Percentiles rank a stretch among this genome's conserved stretches.
Conservation (phyloP, 768 basidiomycete species). For the Tephrocybe sp. region DNA sequence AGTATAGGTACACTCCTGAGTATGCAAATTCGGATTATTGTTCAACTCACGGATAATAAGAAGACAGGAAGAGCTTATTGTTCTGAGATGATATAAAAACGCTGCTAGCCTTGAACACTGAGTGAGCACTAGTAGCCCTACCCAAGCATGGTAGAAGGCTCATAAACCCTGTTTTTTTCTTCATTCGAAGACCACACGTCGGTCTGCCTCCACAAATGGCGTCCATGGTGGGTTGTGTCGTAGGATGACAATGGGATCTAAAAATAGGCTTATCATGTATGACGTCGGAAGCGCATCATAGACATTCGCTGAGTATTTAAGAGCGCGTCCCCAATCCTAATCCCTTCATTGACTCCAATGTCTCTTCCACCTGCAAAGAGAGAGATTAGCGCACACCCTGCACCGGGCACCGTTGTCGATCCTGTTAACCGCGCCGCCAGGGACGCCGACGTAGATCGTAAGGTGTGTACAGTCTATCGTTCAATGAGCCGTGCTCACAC, state of each 20-base stretch:
- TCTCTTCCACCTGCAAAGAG: conserved; percentile 61
- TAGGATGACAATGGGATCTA: not conserved
- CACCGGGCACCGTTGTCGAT: conserved; percentile 55
- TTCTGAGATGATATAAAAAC: no score
- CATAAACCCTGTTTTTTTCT: no score
- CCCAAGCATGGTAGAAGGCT: no score
- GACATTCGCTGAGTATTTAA: conserved; percentile 6
- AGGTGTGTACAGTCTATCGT: conserved; percentile 34
- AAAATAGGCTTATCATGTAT: conserved; percentile 1
- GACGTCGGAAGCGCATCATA: conserved; percentile 13
- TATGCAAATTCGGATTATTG: no score
- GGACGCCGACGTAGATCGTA: conserved; percentile 78
- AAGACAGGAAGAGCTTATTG: no score
- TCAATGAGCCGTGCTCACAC: not conserved
- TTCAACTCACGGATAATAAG: no score
- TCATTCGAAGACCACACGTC: no score
- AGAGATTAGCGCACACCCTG: conserved; percentile 60
- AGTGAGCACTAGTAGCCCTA: no score
- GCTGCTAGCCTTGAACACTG: no score
- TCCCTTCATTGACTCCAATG: conserved; percentile 35
- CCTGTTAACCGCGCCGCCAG: conserved; percentile 60
- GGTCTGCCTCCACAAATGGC: no score
- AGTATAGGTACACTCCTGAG: no score
- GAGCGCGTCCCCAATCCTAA: not conserved
- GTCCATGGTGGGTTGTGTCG: not conserved